phyloP scores from a whole-genome alignment of 2,329 filamentous ascomycete species.

The Pestalotiopsis sp. region DNA sequence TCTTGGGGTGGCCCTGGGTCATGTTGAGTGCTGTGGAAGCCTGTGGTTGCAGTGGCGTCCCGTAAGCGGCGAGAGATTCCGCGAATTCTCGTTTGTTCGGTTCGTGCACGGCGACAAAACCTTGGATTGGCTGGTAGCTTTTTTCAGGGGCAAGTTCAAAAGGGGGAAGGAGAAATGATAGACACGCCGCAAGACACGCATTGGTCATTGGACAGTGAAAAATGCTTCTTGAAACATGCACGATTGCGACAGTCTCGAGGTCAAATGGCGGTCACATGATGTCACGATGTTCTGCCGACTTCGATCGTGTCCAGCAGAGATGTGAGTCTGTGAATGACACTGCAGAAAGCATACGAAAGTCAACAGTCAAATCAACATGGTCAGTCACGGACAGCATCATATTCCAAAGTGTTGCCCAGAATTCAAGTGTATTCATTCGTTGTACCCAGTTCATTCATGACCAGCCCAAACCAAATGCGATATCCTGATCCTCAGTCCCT shows the following conservation, averaged over 20 bases:
- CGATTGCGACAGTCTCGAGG: neutral
- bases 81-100: constrained; percentile 5
- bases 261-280: neutral
- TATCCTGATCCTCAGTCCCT: neutral
- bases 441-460: neutral
- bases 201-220: neutral
- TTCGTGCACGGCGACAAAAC: neutral
- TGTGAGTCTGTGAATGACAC: neutral
- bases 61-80: constrained; percentile 8
- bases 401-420: too few species aligned
- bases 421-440: too few species aligned
- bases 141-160: neutral
- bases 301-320: neutral
- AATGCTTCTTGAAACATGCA: neutral
- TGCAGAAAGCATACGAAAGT: neutral
- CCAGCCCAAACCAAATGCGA: neutral
- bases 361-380: too few species aligned
- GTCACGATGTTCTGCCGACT: neutral
- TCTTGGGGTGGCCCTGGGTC: neutral
- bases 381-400: too few species aligned
- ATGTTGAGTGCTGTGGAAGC: neutral
- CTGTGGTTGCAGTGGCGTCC: neutral
- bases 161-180: neutral
- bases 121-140: neutral
- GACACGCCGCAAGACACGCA: neutral